Base-by-base conservation (phyloP, 2,329 filamentous ascomycete genomes). In the Capronia coronata region DNA sequence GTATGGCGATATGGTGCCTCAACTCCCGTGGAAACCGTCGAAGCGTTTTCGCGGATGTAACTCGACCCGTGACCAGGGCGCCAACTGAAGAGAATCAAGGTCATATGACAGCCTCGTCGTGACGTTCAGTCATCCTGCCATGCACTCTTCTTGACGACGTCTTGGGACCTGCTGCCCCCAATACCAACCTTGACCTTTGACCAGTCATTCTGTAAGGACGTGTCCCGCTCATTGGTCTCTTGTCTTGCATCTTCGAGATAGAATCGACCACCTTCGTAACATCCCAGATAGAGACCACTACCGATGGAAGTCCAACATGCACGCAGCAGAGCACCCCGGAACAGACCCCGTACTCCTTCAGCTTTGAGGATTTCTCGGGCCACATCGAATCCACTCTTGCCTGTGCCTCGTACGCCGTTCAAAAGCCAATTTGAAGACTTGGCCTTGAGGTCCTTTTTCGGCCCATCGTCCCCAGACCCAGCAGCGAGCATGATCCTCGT, bases 401-500 rank as follows among this genome's bases (percentile, higher is more conserved):
- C 68, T 62, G 47, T 48, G 14, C 56, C 60, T 29, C 53, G 51
- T 23, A 48, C 40, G n/a, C 52, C 52, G 16, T 56, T 48, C 10
- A 56, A 25, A 14, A 61, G 55, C 39, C 48, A 51, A 25, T 39
- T 55, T 4, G 51, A 49, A 4, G 49, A 37, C 19, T 51, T 56
- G 2, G 54, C 18, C 27, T 56, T 52, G 32, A 41, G 23, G 25
- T 58, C 49, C 14, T 42, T 34, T 2, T 18, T 19, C 9, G 37
- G 40, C 21, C 32, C 35, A 57, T 64, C 55, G 18, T 69, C 65
- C 11, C 71, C 73, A 22, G 54, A 56, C 9, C 48, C 52, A 1
- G 81, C 81, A 23, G 77, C 75, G 21, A 95, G 72, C 89, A 94
- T 95, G 68, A 94, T 85, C 43, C 87, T 72, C 56, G 89, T 94